Conservation (phyloP, 139 green algal species). For the Micractinium sp. region DNA sequence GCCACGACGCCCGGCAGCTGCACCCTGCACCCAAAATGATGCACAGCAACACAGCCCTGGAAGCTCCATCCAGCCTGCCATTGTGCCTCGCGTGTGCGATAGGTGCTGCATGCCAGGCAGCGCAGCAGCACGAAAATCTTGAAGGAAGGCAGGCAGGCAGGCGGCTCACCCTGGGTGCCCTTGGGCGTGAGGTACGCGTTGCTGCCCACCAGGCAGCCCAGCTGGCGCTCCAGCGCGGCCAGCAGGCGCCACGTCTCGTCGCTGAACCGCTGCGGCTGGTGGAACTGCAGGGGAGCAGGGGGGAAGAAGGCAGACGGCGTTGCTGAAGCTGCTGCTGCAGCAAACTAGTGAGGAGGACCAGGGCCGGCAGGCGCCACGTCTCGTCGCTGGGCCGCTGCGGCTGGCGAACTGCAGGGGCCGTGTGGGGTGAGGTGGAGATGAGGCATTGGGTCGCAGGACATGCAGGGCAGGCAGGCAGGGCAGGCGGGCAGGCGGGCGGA, state of each 20-base stretch:
- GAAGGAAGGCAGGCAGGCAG: neutral
- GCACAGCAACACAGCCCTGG: neutral
- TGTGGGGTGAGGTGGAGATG: too few species aligned
- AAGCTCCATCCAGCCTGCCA: neutral
- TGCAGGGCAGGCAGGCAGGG: too few species aligned
- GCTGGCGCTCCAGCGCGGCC: slow-evolving; percentile 68
- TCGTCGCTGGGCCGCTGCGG: slow-evolving; percentile 73
- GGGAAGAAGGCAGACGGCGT: neutral
- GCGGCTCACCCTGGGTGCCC: slow-evolving; percentile 28
- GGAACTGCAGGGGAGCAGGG: slow-evolving; percentile 55
- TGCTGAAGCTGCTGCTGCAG: neutral
- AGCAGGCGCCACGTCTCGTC: slow-evolving; percentile 61
- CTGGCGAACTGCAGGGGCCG: slow-evolving; percentile 72
- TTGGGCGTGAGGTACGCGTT: slow-evolving; percentile 77
- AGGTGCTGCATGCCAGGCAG: too few species aligned
- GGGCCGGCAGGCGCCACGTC: slow-evolving; percentile 60
- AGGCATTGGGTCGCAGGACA: too few species aligned
- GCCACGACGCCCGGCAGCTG: too few species aligned
- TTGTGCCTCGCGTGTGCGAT: too few species aligned
- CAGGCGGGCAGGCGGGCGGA: too few species aligned
- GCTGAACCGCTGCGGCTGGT: slow-evolving; percentile 82
- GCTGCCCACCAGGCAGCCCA: slow-evolving; percentile 82
- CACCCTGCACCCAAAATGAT: too few species aligned
- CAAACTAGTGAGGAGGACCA: neutral
- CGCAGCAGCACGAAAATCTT: too few species aligned